These are phyloP conservation scores for Scutellaria baicalensis DNA, from an alignment of 257 asterid genomes.

Conservation along the genomic window DNA sequence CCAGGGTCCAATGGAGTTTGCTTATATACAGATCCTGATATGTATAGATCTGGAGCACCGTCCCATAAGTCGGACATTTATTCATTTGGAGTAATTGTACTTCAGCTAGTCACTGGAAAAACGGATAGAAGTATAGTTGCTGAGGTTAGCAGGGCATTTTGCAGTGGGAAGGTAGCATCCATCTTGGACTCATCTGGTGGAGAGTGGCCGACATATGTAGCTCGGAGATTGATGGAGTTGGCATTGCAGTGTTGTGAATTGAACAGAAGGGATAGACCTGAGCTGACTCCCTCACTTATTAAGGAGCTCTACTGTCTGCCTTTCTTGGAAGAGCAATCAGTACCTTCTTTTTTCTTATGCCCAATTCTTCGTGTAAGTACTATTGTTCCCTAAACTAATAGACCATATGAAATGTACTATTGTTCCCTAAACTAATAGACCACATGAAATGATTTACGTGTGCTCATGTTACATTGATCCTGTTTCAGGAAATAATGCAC, in stretches of 20 bases:
- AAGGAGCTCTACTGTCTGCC: constrained; percentile 60
- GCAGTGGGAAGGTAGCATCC: constrained; percentile 32
- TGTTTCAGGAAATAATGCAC: constrained; percentile 81
- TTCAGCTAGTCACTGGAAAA: constrained; percentile 67
- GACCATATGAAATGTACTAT: neutral
- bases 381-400: neutral
- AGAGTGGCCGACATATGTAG: constrained; percentile 66
- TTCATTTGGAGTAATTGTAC: constrained; percentile 66
- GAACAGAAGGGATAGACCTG: constrained; percentile 61
- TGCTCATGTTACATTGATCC: neutral
- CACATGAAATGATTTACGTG: neutral
- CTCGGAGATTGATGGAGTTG: constrained; percentile 60
- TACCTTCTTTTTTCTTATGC: constrained; percentile 70
- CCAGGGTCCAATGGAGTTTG: constrained; percentile 35
- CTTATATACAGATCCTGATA: constrained; percentile 70
- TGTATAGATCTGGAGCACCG: constrained; percentile 40
- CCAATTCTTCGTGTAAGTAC: constrained; percentile 65
- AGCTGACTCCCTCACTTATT: constrained; percentile 41
- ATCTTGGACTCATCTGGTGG: constrained; percentile 68
- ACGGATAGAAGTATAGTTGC: constrained; percentile 34
- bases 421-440: neutral
- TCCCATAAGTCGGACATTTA: constrained; percentile 64
- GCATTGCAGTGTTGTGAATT: constrained; percentile 68
- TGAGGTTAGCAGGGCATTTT: constrained; percentile 43
- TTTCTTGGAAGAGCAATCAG: constrained; percentile 51